Base-by-base conservation (phyloP, 2,329 filamentous ascomycete species). In the Paecilomyces dactylethromorphus region DNA sequence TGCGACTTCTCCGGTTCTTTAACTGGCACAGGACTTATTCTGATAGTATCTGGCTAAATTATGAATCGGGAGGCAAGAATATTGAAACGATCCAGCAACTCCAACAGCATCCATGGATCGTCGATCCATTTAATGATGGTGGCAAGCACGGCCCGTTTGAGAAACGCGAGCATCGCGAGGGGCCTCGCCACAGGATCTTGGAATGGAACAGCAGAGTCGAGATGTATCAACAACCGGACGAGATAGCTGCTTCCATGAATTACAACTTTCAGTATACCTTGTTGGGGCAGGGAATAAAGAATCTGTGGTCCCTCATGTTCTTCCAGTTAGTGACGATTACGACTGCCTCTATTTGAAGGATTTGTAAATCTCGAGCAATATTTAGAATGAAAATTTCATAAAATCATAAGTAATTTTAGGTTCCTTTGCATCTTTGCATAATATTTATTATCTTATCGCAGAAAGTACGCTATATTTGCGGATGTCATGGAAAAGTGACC, bases 21-120 rank as follows among this genome's bases (percentile, higher is more conserved):
- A 68, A 66, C 56, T 68, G 66, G 66, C 65, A 68, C 54, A 57
- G 62, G 60, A 22, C 32, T 24, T 59, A 64, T 39, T 64, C 66
- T 35, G 61, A 65, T 57, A 65, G 63, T 4, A 53, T 68, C 10
- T 67, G 63, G 63, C 63, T 67, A 22, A 65, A 67, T 58, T 63
- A 66, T 39, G 65, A 62, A 18, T 55, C 22, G 33, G 26, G 26
- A 7, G 7, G 26, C 4, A 35, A 57, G n/a, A 49, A 61, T 51
- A 55, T 61, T n/a, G 64, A 65, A 53, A 26, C 10, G 3, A 62
- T 63, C 53, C 62, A 65, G 45, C 56, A 22, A 51, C 24, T 66
- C 4, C 64, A 66, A 32, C 51, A 4, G 33, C 65, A 68, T 60
- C 52, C 60, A 33, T 68, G 65, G 65, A 66, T 68, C 54, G 39